Percentiles rank a stretch among this genome's conserved stretches.
Conservation (phyloP, 345 rosid genomes). For the Salix arbutifolia region DNA sequence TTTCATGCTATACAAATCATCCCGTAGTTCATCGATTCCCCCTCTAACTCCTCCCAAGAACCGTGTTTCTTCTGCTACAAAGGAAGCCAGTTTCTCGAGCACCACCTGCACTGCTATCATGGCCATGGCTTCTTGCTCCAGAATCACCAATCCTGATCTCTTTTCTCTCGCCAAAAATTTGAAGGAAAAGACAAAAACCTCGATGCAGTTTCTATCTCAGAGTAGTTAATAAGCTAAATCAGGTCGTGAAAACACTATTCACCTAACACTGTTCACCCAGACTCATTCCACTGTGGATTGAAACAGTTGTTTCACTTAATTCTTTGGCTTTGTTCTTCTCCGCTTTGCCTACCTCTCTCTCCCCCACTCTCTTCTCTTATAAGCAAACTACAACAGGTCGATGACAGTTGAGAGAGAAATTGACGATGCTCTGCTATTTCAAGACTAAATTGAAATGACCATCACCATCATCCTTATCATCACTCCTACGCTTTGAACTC, state of each 20-base stretch:
- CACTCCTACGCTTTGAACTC: slow-evolving; percentile 53
- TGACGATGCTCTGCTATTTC: too few species aligned
- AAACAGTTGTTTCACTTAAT: too few species aligned
- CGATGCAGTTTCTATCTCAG: not conserved
- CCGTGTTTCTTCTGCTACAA: not conserved
- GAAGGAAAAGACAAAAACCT: not conserved
- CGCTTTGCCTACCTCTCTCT: too few species aligned
- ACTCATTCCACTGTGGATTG: too few species aligned
- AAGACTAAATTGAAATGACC: slow-evolving; percentile 6
- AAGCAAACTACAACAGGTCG: too few species aligned
- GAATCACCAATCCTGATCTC: not conserved
- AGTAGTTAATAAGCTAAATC: too few species aligned
- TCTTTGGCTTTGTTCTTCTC: too few species aligned
- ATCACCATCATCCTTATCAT: slow-evolving; percentile 40
- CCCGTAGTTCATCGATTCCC: not conserved
- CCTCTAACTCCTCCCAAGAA: slow-evolving; percentile 3
- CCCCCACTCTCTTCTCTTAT: too few species aligned
- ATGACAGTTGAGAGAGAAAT: too few species aligned
- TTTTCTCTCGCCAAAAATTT: not conserved
- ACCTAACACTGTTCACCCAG: too few species aligned
- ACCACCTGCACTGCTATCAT: slow-evolving; percentile 4
- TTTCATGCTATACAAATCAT: slow-evolving; percentile 6
- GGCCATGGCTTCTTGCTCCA: not conserved
- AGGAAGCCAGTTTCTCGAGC: not conserved
- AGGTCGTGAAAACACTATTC: too few species aligned